Percentiles rank a stretch among this genome's conserved stretches.
Conservation (phyloP, 2,329 filamentous ascomycete species). For the Neopestalotiopsis rosae region DNA sequence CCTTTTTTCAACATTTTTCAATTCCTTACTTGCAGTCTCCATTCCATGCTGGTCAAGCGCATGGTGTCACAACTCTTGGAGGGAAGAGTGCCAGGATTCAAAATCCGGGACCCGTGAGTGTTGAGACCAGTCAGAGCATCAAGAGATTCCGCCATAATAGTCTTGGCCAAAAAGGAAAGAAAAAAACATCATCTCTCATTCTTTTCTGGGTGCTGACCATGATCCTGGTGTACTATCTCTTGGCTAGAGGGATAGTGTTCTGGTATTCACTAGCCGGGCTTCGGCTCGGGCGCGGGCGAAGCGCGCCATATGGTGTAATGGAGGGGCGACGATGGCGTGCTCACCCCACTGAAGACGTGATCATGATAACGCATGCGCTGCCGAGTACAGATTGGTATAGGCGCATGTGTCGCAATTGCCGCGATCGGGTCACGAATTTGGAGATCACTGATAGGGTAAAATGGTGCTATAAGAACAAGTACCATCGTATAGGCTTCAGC, state of each 20-base stretch:
- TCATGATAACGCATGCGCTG: slow-evolving; percentile 9
- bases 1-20: not conserved
- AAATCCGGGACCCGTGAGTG: not conserved
- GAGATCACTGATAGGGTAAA: not conserved
- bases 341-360: slow-evolving; percentile 16
- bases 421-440: slow-evolving; percentile 6
- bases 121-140: not conserved
- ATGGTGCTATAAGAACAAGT: not conserved
- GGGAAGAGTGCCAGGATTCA: not conserved
- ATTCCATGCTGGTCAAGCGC: not conserved
- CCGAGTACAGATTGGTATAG: not conserved
- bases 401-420: slow-evolving; percentile 15
- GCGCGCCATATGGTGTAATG: slow-evolving; percentile 14
- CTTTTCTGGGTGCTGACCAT: no score
- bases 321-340: slow-evolving; percentile 17
- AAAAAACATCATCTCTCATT: not conserved
- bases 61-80: not conserved
- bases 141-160: not conserved
- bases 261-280: not conserved
- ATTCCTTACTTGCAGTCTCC: not conserved
- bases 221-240: no score
- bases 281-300: not conserved
- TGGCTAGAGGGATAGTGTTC: no score
- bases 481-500: not conserved
- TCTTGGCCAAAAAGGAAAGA: not conserved